phyloP scores from a whole-genome alignment of 2,329 filamentous ascomycete genomes.

The Rutstroemia sydowiana region DNA sequence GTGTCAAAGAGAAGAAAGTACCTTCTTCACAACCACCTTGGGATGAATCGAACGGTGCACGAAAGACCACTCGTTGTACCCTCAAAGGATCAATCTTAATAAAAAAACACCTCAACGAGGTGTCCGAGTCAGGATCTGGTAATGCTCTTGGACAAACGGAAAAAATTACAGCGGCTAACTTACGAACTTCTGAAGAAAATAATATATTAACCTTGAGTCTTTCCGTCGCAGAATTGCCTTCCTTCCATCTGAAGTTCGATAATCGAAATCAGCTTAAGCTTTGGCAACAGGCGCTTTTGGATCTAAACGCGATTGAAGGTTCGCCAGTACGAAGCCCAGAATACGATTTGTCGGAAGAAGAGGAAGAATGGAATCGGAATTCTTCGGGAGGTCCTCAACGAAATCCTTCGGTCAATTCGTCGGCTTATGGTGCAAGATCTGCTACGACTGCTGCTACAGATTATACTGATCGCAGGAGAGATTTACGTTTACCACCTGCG shows the following conservation, averaged over 20 bases:
- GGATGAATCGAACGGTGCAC: conserved; percentile 50
- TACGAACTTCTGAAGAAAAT: conserved; percentile 54
- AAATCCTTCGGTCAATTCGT: conserved; percentile 75
- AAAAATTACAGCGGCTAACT: conserved; percentile 30
- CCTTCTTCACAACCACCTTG: conserved; percentile 54
- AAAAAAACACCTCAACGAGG: conserved; percentile 92
- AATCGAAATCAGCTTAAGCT: conserved; percentile 77
- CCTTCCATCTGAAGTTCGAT: conserved; percentile 87
- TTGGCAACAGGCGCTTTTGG: conserved; percentile 82
- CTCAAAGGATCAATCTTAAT: conserved; percentile 97
- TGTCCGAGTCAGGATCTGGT: conserved; percentile 59
- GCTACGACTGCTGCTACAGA: conserved; percentile 85
- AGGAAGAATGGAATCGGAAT: conserved; percentile 74
- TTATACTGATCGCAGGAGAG: conserved; percentile 62
- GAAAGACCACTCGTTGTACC: conserved; percentile 70
- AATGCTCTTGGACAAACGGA: conserved; percentile 28
- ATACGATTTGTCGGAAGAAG: conserved; percentile 79
- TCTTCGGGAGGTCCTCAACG: conserved; percentile 48
- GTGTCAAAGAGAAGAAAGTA: conserved; percentile 92
- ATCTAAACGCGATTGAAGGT: conserved; percentile 67
- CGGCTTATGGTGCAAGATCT: conserved; percentile 76
- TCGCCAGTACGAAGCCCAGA: conserved; percentile 62
- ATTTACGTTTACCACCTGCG: conserved; percentile 28
- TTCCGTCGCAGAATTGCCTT: conserved; percentile 84
- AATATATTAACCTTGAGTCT: conserved; percentile 82